These are phyloP conservation scores for Erythrophleum fordii DNA, from an alignment of 306 rosid species.

Conservation along the genomic window DNA sequence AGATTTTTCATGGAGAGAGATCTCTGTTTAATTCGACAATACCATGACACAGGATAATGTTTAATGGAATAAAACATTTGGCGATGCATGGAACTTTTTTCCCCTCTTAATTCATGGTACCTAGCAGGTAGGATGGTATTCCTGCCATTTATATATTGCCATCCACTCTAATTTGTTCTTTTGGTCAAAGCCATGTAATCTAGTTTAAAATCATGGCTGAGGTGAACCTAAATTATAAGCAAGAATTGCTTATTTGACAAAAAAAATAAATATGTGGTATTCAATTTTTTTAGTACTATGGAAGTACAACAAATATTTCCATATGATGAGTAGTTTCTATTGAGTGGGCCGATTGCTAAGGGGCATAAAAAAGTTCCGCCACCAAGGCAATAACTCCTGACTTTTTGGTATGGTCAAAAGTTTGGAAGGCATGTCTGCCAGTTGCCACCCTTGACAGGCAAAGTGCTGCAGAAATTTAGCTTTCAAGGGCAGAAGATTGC, in stretches of 20 bases:
- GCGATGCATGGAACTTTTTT: background rate
- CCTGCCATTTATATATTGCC: background rate
- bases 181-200: background rate
- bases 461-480: background rate
- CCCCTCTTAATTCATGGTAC: background rate
- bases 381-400: background rate
- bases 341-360: background rate
- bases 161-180: background rate
- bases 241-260: background rate
- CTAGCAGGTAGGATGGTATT: background rate
- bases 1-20: background rate
- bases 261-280: background rate
- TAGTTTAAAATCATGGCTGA: background rate
- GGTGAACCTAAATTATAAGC: background rate
- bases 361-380: background rate
- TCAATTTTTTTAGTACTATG: background rate
- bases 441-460: background rate
- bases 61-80: background rate
- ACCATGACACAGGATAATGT: background rate
- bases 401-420: too few relatives aligned
- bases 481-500: background rate
- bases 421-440: too few relatives aligned
- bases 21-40: background rate
- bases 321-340: background rate
- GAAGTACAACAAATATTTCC: background rate